Evolutionary conservation across 2,329 filamentous ascomycete genomes (phyloP).

Genomic region (Xylariomycetidae sp.): DNA sequence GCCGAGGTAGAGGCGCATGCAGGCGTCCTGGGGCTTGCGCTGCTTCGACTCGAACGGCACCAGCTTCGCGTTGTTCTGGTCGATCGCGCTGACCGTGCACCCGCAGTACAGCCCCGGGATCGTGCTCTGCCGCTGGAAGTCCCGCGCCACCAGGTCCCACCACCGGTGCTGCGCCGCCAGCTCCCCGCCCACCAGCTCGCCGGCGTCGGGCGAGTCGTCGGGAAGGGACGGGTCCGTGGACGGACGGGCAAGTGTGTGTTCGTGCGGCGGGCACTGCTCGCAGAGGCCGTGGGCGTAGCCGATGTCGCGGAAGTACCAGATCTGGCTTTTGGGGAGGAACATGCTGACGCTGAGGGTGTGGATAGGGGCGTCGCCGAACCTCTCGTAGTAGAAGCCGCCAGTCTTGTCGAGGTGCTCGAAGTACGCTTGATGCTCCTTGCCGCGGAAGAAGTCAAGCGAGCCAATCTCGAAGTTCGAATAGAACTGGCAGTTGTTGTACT

Average conservation of each 20-base stretch:
- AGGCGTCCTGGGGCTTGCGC: conserved; percentile 38
- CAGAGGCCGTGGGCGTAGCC: conserved; percentile 40
- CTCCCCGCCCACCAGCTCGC: conserved; percentile 11
- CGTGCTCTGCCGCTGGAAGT: conserved; percentile 31
- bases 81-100: conserved; percentile 37
- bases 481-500: conserved; percentile 45
- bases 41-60: conserved; percentile 41
- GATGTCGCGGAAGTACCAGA: conserved; percentile 45
- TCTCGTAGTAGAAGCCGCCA: conserved; percentile 42
- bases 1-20: conserved; percentile 38
- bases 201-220: no score
- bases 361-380: conserved; percentile 42
- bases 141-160: conserved; percentile 33
- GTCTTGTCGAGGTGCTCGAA: conserved; percentile 43
- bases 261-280: conserved; percentile 29
- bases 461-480: conserved; percentile 51
- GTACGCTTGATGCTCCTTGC: conserved; percentile 38
- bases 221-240: conserved; percentile 8
- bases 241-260: conserved; percentile 12
- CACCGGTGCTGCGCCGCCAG: conserved; percentile 26
- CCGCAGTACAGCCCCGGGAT: conserved; percentile 28
- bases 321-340: conserved; percentile 43
- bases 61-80: conserved; percentile 40
- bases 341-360: conserved; percentile 50
- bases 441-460: conserved; percentile 44